phyloP scores from a whole-genome alignment of 192 early-diverging fungal genomes.

The Oehlia diaphana region DNA sequence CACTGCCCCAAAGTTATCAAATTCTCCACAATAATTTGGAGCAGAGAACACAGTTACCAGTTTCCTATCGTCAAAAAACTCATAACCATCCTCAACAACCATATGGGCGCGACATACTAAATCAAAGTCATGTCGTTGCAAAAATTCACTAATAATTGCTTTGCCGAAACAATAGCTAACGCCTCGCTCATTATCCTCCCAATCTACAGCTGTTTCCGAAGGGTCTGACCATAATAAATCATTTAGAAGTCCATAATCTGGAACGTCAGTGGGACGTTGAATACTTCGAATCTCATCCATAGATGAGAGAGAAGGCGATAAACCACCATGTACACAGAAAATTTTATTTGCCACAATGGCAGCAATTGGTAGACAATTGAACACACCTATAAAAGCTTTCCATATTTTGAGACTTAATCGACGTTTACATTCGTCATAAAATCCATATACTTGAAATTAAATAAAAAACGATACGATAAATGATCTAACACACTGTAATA shows the following conservation, averaged over 20 bases:
- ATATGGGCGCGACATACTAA: conserved; percentile 92
- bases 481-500: neutral
- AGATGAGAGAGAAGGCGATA: conserved; percentile 73
- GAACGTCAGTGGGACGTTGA: conserved; percentile 83
- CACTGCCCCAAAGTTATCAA: conserved; percentile 87
- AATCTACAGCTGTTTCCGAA: conserved; percentile 71
- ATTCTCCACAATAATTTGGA: conserved; percentile 98
- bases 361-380: conserved; percentile 91
- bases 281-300: conserved; percentile 89
- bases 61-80: conserved; percentile 89
- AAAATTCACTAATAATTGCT: conserved; percentile 79
- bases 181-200: conserved; percentile 96
- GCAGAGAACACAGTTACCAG: conserved; percentile 94
- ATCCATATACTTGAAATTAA: conserved; percentile 79
- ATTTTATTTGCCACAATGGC: conserved; percentile 91
- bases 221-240: conserved; percentile 95
- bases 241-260: conserved; percentile 89
- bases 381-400: conserved; percentile 91
- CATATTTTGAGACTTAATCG: conserved; percentile 84
- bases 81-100: conserved; percentile 98
- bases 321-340: conserved; percentile 93
- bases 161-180: conserved; percentile 93
- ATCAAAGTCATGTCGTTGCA: conserved; percentile 86
- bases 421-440: conserved; percentile 97
- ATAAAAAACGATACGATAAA: conserved; percentile 25